Evolutionary conservation across 2,329 filamentous ascomycete species (phyloP), one percentile per base, ranked within the genome.

Genomic region (Ophiognomonia clavigignenti-juglandacearum): DNA sequence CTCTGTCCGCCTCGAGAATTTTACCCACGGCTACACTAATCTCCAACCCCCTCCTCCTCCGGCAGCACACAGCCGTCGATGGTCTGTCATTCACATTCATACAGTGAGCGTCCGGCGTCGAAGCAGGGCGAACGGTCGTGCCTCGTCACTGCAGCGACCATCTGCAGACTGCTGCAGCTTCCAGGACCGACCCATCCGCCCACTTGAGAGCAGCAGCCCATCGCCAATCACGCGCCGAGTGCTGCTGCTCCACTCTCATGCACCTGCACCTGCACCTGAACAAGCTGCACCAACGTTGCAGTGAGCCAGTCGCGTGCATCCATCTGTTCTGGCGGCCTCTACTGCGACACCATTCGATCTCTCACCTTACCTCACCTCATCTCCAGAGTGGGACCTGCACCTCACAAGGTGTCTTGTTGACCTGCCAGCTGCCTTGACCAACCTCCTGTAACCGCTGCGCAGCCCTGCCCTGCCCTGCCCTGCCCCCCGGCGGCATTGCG

Each of bases 241-340:
- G 10, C 10, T n/a, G 14, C n/a, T n/a, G 14, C 31, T 16, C 16
- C 31, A 13, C 31, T 34, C 18, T 18, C 9, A 13, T 16, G 46
- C 32, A 38, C 42, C 35, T 41, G 49, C 39, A 37, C 36, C 27
- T 19, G 20, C 41, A 31, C 29, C 29, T n/a, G n/a, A n/a, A n/a
- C n/a, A n/a, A n/a, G n/a, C n/a, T 45, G 43, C 45, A 45, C 40
- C 45, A 41, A 23, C 34, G 42, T 48, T 39, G 45, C 42, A 51
- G 42, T 36, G 38, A 45, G 31, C 49, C 49, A 51, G 32, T 51
- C 43, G 45, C 38, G 49, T 51, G 49, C 47, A 44, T 45, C 49
- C 49, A 51, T 45, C 49, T 51, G 24, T 26, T 26, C 24, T 6
- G 49, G 46, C 49, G 45, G 39, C 34, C 49, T 48, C 27, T 20